These are phyloP conservation scores for Marasmius sp. DNA, from an alignment of 1,284 basidiomycete genomes.

Conservation along the genomic window DNA sequence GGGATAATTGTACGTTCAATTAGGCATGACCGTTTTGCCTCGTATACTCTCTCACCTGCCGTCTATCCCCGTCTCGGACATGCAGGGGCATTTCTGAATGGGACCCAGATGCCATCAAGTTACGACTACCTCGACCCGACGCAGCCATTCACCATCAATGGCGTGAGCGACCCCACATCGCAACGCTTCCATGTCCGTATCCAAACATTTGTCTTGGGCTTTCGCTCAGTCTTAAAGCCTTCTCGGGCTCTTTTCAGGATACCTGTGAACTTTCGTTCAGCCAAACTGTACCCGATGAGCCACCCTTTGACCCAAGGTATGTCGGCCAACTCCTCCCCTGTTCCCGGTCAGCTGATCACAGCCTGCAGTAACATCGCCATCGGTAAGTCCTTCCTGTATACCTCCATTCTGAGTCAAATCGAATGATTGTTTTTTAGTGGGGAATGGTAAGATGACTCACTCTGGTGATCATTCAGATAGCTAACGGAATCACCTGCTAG, in stretches of 20 bases:
- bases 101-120: background rate
- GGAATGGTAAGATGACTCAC: slow-evolving; percentile 25
- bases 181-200: background rate
- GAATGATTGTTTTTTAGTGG: slow-evolving; percentile 24
- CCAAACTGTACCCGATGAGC: slow-evolving; percentile 45
- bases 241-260: slow-evolving; percentile 28
- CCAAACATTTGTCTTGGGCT: too few relatives aligned
- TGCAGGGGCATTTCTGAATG: background rate
- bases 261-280: slow-evolving; percentile 39
- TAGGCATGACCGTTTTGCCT: background rate
- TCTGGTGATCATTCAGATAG: background rate
- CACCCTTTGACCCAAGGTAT: slow-evolving; percentile 49
- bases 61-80: background rate
- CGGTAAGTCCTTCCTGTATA: slow-evolving; percentile 29
- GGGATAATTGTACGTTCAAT: slow-evolving; percentile 46
- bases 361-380: slow-evolving; percentile 50
- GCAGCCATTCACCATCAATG: background rate
- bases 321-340: background rate
- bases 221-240: too few relatives aligned
- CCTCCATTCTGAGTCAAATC: background rate
- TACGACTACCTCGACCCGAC: background rate
- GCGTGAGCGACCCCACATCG: background rate
- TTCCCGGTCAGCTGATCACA: background rate
- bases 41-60: background rate
- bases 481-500: slow-evolving; percentile 35